Evolutionary conservation across 2,329 filamentous ascomycete genomes (phyloP), one percentile per base, ranked within the genome.

Genomic region (Aspergillus hortae): DNA sequence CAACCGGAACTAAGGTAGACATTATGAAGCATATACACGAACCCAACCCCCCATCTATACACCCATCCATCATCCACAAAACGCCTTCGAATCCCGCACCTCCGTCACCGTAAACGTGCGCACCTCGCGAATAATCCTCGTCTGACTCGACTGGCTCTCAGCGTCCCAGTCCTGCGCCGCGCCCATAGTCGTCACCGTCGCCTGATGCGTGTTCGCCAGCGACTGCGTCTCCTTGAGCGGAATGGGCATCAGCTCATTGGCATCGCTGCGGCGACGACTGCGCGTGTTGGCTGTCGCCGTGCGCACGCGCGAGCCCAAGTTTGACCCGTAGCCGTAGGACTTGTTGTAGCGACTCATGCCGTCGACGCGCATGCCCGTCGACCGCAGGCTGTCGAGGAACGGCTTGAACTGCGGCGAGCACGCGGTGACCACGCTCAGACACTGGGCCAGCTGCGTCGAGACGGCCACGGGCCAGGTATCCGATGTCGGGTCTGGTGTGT

Each of bases 351-450:
- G 55, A 9, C 54, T 54, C 43, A 52, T 48, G 21, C 53, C 61
- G 43, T 52, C 57, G 7, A 66, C 43, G 3, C 57, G 53, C 62
- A 68, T 65, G 33, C 64, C 63, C 2, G 61, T 60, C 14, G 66
- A 67, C 23, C 61, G 63, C 6, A 68, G 57, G 10, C 56, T 63
- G 15, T 64, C 60, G n/a, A 68, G 50, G 49, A 68, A 65, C 0
- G 62, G 62, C 19, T 67, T 68, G 52, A 68, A 64, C 38, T 67
- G 64, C 2, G 66, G 63, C 5, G 64, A 54, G 23, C 65, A 67
- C 3, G 65, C 58, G 5, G 63, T 65, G 19, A 67, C 50, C 7
- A 68, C 66, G 49, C 64, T 65, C n/a, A 66, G 40, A 14, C 48
- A 52, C 47, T 63, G 62, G 3, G 56, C 48, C 35, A 61, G 44